A percentile compares a stretch with the other conserved stretches of the same genome.
These are phyloP conservation scores for Zizania latifolia DNA, from an alignment of 176 grass and related monocot genomes.

Conservation along the genomic window DNA sequence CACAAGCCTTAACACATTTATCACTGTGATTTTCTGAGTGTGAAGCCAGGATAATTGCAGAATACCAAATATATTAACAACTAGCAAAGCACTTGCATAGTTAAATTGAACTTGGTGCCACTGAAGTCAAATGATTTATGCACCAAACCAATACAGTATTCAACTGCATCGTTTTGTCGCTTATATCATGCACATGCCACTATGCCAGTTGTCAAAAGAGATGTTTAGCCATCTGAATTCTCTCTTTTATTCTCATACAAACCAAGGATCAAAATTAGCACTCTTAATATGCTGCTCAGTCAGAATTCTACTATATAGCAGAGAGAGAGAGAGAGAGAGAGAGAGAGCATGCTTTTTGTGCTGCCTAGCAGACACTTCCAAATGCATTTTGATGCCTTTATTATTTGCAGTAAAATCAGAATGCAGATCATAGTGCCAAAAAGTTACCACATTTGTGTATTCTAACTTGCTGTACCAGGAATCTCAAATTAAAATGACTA, in stretches of 20 bases:
- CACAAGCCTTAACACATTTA: not conserved
- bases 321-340: no score
- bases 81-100: not conserved
- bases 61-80: not conserved
- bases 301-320: not conserved
- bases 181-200: not conserved
- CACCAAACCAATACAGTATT: not conserved
- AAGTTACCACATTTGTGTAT: not conserved
- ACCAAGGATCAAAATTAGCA: not conserved
- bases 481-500: not conserved
- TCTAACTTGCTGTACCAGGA: not conserved
- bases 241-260: not conserved
- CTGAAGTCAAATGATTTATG: not conserved
- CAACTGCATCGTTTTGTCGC: not conserved
- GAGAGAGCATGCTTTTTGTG: not conserved
- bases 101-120: not conserved
- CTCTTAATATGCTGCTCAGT: not conserved
- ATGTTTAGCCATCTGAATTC: not conserved
- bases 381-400: not conserved
- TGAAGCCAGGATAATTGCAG: not conserved
- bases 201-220: not conserved
- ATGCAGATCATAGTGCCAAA: not conserved
- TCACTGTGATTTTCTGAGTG: not conserved
- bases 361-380: not conserved
- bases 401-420: not conserved